phyloP scores from a whole-genome alignment of 2,329 filamentous ascomycete species.

The Fusarium sp. region DNA sequence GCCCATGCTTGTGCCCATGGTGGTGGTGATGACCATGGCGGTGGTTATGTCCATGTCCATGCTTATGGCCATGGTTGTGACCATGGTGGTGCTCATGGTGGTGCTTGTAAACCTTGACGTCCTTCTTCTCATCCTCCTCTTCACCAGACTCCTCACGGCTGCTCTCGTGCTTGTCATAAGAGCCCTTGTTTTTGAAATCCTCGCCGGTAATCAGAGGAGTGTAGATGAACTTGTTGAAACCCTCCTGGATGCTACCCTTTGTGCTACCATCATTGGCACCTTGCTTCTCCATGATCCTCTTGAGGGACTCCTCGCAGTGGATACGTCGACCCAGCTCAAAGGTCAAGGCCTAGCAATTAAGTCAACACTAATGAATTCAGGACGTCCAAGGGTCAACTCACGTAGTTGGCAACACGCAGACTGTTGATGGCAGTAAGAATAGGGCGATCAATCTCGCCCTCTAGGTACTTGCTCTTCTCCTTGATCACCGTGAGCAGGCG shows the following conservation, averaged over 20 bases:
- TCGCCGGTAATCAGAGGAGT: slow-evolving; percentile 51
- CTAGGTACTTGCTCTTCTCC: slow-evolving; percentile 46
- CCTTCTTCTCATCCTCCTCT: slow-evolving; percentile 9
- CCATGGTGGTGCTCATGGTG: slow-evolving; percentile 18
- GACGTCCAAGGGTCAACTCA: neutral
- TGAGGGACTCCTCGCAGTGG: slow-evolving; percentile 45
- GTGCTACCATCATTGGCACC: slow-evolving; percentile 51
- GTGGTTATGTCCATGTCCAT: neutral
- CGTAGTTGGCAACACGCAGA: slow-evolving; percentile 49
- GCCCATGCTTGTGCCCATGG: slow-evolving; percentile 9
- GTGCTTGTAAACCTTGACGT: slow-evolving; percentile 11
- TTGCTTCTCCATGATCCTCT: slow-evolving; percentile 50
- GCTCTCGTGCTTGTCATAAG: slow-evolving; percentile 4
- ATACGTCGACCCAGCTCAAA: slow-evolving; percentile 51
- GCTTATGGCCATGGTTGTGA: neutral
- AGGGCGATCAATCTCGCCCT: slow-evolving; percentile 49
- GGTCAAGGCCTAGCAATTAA: slow-evolving; percentile 40
- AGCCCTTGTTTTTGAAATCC: slow-evolving; percentile 46
- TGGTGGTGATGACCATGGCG: neutral
- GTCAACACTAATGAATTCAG: neutral
- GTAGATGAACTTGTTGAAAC: slow-evolving; percentile 47
- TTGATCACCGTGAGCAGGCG: slow-evolving; percentile 46
- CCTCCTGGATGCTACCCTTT: slow-evolving; percentile 47
- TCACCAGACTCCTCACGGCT: neutral
- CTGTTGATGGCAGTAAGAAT: slow-evolving; percentile 51